phyloP scores from a whole-genome alignment of 1,284 basidiomycete species.

The Polyporus tsugae region DNA sequence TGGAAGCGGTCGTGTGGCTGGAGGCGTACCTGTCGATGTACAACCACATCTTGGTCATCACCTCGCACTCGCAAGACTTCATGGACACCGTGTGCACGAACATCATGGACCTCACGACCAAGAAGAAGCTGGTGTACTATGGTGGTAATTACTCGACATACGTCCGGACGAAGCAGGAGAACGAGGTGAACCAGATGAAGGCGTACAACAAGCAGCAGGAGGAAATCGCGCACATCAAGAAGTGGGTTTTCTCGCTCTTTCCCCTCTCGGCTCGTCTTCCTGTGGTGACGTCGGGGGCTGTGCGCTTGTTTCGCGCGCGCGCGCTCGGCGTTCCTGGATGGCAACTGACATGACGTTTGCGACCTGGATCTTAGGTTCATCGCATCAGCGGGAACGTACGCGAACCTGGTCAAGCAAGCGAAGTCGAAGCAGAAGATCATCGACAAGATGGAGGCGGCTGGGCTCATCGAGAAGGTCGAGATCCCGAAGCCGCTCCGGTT shows the following conservation, averaged over 20 bases:
- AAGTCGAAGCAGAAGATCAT: constrained; percentile 99
- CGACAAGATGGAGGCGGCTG: constrained; percentile 99
- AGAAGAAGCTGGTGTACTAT: constrained; percentile 93
- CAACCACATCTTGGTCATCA: constrained; percentile 97
- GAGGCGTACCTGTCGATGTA: constrained; percentile 98
- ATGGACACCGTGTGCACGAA: constrained; percentile 98
- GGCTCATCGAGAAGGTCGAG: constrained; percentile 92
- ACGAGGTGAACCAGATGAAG: constrained; percentile 99
- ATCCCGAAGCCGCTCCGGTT: constrained; percentile 80
- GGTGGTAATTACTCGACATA: constrained; percentile 97
- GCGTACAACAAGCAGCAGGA: constrained; percentile 99
- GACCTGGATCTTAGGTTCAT: constrained; percentile 74
- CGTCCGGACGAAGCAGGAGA: constrained; percentile 95
- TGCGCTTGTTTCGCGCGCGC: not conserved
- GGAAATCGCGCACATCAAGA: constrained; percentile 98
- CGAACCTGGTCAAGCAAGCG: constrained; percentile 97
- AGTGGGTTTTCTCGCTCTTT: constrained; percentile 53
- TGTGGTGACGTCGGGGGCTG: constrained; percentile 6
- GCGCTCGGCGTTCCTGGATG: constrained; percentile 12
- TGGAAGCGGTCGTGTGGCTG: constrained; percentile 96
- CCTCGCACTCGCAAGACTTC: constrained; percentile 97
- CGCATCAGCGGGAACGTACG: constrained; percentile 98
- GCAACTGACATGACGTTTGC: not conserved
- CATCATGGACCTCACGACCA: constrained; percentile 94
- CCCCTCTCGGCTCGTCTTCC: not conserved